Evolutionary conservation across 768 basidiomycete genomes (phyloP).

Genomic region (Mycena amicta): DNA sequence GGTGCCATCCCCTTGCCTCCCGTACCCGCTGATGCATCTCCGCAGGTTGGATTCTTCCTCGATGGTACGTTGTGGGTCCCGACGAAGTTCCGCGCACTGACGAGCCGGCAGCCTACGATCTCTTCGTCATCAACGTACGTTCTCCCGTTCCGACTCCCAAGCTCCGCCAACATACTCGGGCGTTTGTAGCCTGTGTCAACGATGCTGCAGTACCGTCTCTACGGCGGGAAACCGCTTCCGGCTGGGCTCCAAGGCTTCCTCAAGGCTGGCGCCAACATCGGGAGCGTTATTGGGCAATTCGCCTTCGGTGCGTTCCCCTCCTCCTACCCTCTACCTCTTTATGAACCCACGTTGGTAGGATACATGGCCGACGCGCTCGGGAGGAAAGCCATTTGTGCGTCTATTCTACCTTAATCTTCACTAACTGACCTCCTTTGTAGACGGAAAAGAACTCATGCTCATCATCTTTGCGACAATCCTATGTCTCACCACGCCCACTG

Average conservation of each 20-base stretch:
- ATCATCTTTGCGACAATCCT: conserved; percentile 80
- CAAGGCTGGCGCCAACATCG: conserved; percentile 71
- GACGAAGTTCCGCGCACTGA: not conserved
- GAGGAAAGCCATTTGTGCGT: conserved; percentile 65
- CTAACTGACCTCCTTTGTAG: conserved; percentile 31
- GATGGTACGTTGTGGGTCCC: conserved; percentile 50
- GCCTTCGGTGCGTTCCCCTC: conserved; percentile 45
- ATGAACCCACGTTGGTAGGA: conserved; percentile 35
- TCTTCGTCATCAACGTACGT: conserved; percentile 70
- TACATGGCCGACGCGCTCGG: conserved; percentile 69
- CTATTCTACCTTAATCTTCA: not conserved
- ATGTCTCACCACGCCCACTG: conserved; percentile 66
- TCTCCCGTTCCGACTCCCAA: not conserved
- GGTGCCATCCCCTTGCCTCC: not conserved
- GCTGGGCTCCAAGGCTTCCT: conserved; percentile 59
- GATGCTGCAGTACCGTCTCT: conserved; percentile 68
- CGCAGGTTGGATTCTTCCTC: conserved; percentile 69
- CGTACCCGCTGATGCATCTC: not conserved
- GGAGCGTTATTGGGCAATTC: conserved; percentile 72
- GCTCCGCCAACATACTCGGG: not conserved
- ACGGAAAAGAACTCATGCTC: conserved; percentile 80
- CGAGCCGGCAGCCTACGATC: conserved; percentile 57
- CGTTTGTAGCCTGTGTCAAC: conserved; percentile 61
- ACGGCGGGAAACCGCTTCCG: conserved; percentile 53
- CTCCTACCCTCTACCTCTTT: not conserved